Evolutionary conservation across 2,329 filamentous ascomycete genomes (phyloP).

Genomic region (Xylariaceae sp.): DNA sequence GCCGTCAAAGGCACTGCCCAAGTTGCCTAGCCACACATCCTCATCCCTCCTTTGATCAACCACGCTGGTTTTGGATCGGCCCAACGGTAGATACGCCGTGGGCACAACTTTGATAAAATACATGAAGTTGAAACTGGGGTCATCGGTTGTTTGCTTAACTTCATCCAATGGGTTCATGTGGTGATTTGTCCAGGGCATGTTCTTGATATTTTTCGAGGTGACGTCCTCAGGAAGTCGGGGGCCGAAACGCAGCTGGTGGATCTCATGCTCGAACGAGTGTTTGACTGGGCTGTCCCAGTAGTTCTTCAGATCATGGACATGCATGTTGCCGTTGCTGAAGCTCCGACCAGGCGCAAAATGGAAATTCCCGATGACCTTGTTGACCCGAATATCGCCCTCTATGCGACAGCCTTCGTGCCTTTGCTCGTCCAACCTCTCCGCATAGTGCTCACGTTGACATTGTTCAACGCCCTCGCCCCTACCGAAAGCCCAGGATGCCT

Average conservation of each 20-base stretch:
- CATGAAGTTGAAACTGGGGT: conserved; percentile 93
- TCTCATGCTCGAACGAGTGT: conserved; percentile 84
- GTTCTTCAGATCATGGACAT: conserved; percentile 95
- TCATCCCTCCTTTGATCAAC: conserved; percentile 39
- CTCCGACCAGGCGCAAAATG: conserved; percentile 93
- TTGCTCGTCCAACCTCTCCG: conserved; percentile 80
- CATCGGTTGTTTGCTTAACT: conserved; percentile 68
- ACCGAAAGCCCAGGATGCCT: conserved; percentile 88
- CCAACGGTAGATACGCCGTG: conserved; percentile 88
- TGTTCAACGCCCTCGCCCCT: conserved; percentile 90
- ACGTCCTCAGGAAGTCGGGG: conserved; percentile 78
- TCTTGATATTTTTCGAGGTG: conserved; percentile 48
- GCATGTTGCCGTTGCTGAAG: conserved; percentile 94
- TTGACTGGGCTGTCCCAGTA: conserved; percentile 73
- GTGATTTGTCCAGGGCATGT: conserved; percentile 73
- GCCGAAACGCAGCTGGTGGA: conserved; percentile 88
- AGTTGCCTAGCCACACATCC: conserved; percentile 59
- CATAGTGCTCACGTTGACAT: conserved; percentile 91
- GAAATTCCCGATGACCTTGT: conserved; percentile 99
- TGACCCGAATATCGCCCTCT: conserved; percentile 85
- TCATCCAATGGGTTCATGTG: conserved; percentile 88
- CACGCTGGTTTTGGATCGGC: conserved; percentile 55
- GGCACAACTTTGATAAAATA: conserved; percentile 99
- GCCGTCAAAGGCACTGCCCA: conserved; percentile 62
- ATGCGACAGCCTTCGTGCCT: conserved; percentile 90